Conservation (phyloP, 1,284 basidiomycete genomes). For the Stygiomarasmius scandens region DNA sequence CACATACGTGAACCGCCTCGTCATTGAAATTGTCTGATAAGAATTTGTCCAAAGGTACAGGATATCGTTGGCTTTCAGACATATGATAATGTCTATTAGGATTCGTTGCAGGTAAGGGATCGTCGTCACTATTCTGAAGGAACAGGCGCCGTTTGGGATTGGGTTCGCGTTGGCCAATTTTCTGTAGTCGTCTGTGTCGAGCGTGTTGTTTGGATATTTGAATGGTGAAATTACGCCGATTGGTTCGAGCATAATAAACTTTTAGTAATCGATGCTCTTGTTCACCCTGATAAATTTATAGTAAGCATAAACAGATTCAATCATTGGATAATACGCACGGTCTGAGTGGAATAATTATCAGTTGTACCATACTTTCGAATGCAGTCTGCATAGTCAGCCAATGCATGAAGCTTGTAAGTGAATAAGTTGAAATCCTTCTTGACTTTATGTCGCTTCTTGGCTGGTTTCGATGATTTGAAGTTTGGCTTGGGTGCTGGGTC, state of each 20-base stretch:
- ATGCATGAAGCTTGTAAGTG: slow-evolving; percentile 14
- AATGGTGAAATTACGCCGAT: slow-evolving; percentile 22
- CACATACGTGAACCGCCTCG: not conserved
- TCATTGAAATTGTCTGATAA: not conserved
- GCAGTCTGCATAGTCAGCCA: slow-evolving; percentile 4
- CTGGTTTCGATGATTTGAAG: not conserved
- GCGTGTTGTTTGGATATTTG: slow-evolving; percentile 31
- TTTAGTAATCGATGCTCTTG: slow-evolving; percentile 27
- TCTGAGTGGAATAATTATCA: slow-evolving; percentile 27
- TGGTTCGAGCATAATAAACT: slow-evolving; percentile 7
- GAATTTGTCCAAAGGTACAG: not conserved
- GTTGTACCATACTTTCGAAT: slow-evolving; percentile 8
- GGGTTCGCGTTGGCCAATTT: not conserved
- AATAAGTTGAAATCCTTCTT: slow-evolving; percentile 2
- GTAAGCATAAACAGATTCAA: not conserved
- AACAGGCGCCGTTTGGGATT: not conserved
- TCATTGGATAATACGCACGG: slow-evolving; percentile 5
- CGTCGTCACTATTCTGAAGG: slow-evolving; percentile 13
- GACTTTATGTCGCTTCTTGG: not conserved
- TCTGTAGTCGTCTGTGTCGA: not conserved
- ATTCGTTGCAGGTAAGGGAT: slow-evolving; percentile 16
- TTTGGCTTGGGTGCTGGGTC: not conserved
- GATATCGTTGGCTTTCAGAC: not conserved
- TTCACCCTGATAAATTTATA: slow-evolving; percentile 27
- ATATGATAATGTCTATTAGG: slow-evolving; percentile 21